phyloP scores from a whole-genome alignment of 805 yeast species.

The Teunomyces kruisii region DNA sequence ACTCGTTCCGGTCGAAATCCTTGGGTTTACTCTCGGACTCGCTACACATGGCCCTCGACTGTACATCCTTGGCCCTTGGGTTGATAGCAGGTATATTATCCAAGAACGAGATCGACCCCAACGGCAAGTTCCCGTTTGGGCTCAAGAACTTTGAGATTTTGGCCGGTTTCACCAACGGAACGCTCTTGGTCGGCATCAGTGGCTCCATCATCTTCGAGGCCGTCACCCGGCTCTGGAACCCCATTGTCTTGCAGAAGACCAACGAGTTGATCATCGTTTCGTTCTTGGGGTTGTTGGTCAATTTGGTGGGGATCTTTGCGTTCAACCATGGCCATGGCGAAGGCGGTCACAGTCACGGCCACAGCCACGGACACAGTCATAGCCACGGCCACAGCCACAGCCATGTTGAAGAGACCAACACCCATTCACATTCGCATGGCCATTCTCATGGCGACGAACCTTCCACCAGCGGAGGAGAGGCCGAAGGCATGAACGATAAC shows the following conservation, averaged over 20 bases:
- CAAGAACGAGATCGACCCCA: conserved; percentile 42
- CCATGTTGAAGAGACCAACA: conserved; percentile 5
- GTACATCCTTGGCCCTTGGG: conserved; percentile 87
- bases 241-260: conserved; percentile 75
- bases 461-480: conserved; percentile 3
- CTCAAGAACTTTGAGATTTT: conserved; percentile 81
- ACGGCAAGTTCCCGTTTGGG: conserved; percentile 82
- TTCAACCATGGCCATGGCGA: conserved; percentile 80
- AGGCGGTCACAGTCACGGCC: conserved; percentile 39
- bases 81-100: conserved; percentile 72
- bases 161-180: conserved; percentile 95
- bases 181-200: conserved; percentile 82
- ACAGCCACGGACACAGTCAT: conserved; percentile 45
- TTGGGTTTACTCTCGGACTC: conserved; percentile 90
- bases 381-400: conserved; percentile 36
- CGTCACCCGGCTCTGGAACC: conserved; percentile 72
- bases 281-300: conserved; percentile 79
- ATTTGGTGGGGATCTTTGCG: conserved; percentile 89
- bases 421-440: conserved; percentile 14
- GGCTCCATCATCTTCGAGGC: conserved; percentile 88
- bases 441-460: conserved; percentile 26
- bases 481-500: conserved; percentile 49
- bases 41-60: conserved; percentile 94
- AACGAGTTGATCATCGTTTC: conserved; percentile 85
- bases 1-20: conserved; percentile 90